Evolutionary conservation across 176 grass and related monocot species (phyloP).

Genomic region (Rhipidocladum racemiflorum): DNA sequence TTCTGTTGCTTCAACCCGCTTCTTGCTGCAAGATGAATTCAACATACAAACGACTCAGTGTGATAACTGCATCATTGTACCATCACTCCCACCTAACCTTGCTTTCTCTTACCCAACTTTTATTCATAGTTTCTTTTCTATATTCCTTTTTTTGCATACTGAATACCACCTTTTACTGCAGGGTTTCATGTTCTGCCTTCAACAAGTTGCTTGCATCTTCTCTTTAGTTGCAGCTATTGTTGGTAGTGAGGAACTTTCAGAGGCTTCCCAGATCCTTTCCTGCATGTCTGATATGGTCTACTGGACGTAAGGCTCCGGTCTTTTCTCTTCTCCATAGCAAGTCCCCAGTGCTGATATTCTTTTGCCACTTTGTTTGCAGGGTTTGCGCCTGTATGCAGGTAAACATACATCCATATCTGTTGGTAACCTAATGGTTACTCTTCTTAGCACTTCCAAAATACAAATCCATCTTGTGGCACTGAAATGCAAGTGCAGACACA

Average conservation of each 20-base stretch:
- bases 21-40: slow-evolving; percentile 99
- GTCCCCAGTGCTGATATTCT: slow-evolving; percentile 24
- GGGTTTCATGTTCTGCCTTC: slow-evolving; percentile 95
- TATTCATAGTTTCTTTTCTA: neutral
- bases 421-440: neutral
- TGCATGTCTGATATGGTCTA: slow-evolving; percentile 88
- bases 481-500: slow-evolving; percentile 65
- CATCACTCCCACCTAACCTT: neutral
- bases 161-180: slow-evolving; percentile 36
- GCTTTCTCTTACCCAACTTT: slow-evolving; percentile 20
- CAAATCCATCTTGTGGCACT: slow-evolving; percentile 18
- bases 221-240: slow-evolving; percentile 87
- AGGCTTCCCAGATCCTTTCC: slow-evolving; percentile 86
- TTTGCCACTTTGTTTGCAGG: slow-evolving; percentile 46
- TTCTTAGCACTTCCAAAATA: neutral
- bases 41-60: slow-evolving; percentile 99
- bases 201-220: slow-evolving; percentile 97
- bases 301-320: slow-evolving; percentile 68
- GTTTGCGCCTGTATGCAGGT: slow-evolving; percentile 99
- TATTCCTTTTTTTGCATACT: neutral
- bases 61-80: slow-evolving; percentile 98
- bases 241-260: slow-evolving; percentile 71
- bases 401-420: slow-evolving; percentile 28
- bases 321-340: slow-evolving; percentile 15
- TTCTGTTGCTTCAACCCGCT: slow-evolving; percentile 95